Evolutionary conservation across 495 filamentous ascomycete genomes (phyloP), one percentile per base, ranked within the genome.

Genomic region (Ascodesmis nigricans): DNA sequence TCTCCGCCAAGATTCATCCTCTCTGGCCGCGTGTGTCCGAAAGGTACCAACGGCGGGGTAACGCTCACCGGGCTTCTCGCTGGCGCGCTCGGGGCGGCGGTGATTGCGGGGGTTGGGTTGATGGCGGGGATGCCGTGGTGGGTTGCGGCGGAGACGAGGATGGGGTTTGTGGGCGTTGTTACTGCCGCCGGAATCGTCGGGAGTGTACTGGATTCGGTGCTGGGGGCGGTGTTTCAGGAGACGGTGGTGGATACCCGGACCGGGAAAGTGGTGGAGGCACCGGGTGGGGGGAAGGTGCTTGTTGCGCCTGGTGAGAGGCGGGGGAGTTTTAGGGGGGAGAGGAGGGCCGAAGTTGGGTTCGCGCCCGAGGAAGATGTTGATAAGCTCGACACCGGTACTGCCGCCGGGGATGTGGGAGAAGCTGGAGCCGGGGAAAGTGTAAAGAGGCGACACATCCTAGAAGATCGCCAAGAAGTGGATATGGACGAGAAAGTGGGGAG

Each of bases 41-140:
- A 66, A 2, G 87, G 87, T 6, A 95, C 90, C 17, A 97, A 97
- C 49, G 87, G 87, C 13, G 87, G 81, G 3, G 73, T 97, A 5
- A 84, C 81, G 0, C 38, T 66, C 1, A 58, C 61, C 11, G 87
- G 87, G 0, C 57, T 87, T 0, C 46, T 60, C 0, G 81, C 81
- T 0, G 87, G 83, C 1, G 49, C 78, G 13, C 48, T 75, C 0
- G 87, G 87, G 1, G 71, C 79, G 4, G 65, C 74, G 27, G 62
- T 75, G 4, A 66, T 92, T 27, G 75, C 75, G 1, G 44, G 67
- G 5, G 64, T 72, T 1, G 62, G 79, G 7, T 58, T 69, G 3
- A 33, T 21, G 49, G 41, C 28, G 40, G 53, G 3, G 36, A 52
- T 28, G 59, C 56, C 18, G 55, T 52, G 20, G 31, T 44, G 19